These are phyloP conservation scores for Leucocoprinus gongylophorus DNA, from an alignment of 1,284 basidiomycete genomes.

Conservation along the genomic window DNA sequence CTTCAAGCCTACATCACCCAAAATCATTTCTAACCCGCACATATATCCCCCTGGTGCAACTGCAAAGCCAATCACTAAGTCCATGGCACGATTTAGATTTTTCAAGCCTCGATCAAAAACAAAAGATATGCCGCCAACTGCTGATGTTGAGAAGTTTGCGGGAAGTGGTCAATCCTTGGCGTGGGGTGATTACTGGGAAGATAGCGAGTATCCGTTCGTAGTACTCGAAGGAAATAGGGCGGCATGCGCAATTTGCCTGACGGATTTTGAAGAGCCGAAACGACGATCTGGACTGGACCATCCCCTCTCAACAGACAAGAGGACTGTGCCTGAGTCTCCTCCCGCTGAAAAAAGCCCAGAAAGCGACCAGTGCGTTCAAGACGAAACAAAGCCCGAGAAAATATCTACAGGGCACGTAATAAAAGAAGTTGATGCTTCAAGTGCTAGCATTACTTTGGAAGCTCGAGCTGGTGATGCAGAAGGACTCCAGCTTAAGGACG, in stretches of 20 bases:
- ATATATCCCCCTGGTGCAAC: constrained; percentile 49
- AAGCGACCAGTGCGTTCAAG: constrained; percentile 12
- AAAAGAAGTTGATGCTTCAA: constrained; percentile 3
- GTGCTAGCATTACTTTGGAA: constrained; percentile 5
- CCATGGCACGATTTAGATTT: constrained; percentile 47
- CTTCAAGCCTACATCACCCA: constrained; percentile 28
- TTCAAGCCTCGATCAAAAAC: constrained; percentile 27
- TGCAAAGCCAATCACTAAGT: constrained; percentile 14
- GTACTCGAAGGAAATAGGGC: constrained; percentile 72
- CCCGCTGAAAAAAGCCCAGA: constrained; percentile 4
- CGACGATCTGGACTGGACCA: constrained; percentile 21
- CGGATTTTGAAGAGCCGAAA: constrained; percentile 75
- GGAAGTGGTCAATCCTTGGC: constrained; percentile 34
- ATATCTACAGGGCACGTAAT: neutral
- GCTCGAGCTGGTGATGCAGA: constrained; percentile 31
- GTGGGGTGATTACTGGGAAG: constrained; percentile 49
- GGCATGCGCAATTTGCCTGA: constrained; percentile 72
- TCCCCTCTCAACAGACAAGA: neutral
- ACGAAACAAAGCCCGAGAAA: constrained; percentile 6
- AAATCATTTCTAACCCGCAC: constrained; percentile 36
- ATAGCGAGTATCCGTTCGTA: constrained; percentile 44
- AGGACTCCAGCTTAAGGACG: constrained; percentile 50
- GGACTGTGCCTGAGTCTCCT: neutral
- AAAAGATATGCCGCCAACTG: constrained; percentile 13
- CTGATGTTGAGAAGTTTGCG: constrained; percentile 23